Evolutionary conservation across 2,329 filamentous ascomycete species (phyloP).

Genomic region (Fusarium ramigenum): DNA sequence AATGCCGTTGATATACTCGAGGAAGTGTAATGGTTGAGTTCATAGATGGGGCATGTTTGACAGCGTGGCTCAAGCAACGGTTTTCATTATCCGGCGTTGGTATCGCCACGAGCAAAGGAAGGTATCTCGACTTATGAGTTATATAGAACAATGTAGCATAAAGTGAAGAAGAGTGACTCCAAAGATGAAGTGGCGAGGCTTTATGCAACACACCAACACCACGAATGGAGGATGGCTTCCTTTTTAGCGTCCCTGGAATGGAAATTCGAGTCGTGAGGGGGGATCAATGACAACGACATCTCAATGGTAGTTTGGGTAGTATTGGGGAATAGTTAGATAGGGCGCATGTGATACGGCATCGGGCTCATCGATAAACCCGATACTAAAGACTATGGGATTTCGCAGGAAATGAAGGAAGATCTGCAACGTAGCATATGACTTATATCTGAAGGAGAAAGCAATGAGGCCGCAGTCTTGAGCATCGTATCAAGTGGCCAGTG

Average conservation of each 20-base stretch:
- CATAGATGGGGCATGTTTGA: background rate
- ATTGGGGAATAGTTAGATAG: background rate
- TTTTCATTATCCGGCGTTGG: background rate
- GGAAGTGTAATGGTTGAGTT: background rate
- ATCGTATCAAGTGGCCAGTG: background rate
- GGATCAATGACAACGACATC: slow-evolving; percentile 30
- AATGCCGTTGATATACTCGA: background rate
- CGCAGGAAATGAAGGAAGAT: background rate
- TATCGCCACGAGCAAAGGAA: background rate
- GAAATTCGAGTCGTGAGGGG: slow-evolving; percentile 3
- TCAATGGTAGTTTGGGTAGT: background rate
- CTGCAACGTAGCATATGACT: background rate
- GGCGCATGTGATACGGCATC: background rate
- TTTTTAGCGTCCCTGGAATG: slow-evolving; percentile 9
- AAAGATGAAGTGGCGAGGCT: background rate
- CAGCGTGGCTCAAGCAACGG: background rate
- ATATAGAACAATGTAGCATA: background rate
- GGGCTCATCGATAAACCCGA: background rate
- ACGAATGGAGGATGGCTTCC: slow-evolving; percentile 1
- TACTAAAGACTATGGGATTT: background rate
- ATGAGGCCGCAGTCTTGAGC: background rate
- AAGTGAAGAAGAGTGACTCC: background rate
- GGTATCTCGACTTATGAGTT: background rate
- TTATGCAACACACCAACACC: background rate
- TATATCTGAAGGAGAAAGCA: background rate